Evolutionary conservation across 176 grass and related monocot species (phyloP), one percentile per base, ranked within the genome.

Genomic region (Thinopyrum elongatum): DNA sequence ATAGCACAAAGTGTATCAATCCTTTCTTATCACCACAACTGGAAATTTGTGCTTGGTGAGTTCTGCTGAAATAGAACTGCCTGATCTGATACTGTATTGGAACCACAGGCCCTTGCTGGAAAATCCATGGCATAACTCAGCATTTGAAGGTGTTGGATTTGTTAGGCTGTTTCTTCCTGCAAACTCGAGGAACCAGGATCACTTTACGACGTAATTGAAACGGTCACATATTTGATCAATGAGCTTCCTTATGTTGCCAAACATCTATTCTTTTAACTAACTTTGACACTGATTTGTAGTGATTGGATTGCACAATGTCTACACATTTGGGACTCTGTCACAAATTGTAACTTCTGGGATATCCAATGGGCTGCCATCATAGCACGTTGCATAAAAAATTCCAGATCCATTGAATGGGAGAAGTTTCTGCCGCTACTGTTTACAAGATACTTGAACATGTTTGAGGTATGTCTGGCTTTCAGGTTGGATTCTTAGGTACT

Each of bases 81-180:
- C 61, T 79, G 77, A 76, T 42, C 71, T 85, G 25, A 17, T 87
- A 72, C 66, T 79, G 14, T 69, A 78, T 77, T 89, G 59, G 49
- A 88, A 77, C 77, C 78, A 75, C 87, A 93, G 95, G 77, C 70
- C 67, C 22, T 98, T 95, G 84, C 82, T 98, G 86, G 90, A 91
- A 82, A 98, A 98, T 88, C 96, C 93, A 88, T 98, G 96, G 96
- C 96, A 98, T 89, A 94, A 98, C 74, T 91, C 88, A 66, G 90
- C 91, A 26, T 95, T 98, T 90, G 96, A 98, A 92, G 96, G 96
- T 80, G 87, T 92, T 90, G 96, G 96, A 80, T 98, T 98, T 94
- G 67, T 95, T 57, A 92, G 84, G 75, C 84, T 98, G 14, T 92
- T 98, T 87, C 92, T 98, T 92, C 93, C 96, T 61, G 67, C 93